These are phyloP conservation scores for Paecilomyces dactylethromorphus DNA, from an alignment of 2,329 filamentous ascomycete species.

Conservation along the genomic window DNA sequence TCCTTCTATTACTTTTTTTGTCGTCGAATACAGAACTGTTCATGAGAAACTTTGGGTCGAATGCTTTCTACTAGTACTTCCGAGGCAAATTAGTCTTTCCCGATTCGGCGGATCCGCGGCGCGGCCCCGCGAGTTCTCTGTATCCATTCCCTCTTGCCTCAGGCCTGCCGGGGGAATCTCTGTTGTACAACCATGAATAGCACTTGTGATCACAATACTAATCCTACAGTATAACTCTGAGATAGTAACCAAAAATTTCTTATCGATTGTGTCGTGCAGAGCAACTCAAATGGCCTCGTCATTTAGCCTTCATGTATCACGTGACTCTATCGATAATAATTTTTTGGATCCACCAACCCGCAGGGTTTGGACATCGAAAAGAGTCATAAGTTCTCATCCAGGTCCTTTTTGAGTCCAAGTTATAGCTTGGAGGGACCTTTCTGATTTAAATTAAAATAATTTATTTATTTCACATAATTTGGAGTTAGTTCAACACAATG, in stretches of 20 bases:
- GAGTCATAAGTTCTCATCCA: neutral
- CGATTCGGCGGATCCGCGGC: neutral
- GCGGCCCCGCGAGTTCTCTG: neutral
- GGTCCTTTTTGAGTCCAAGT: neutral
- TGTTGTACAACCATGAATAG: neutral
- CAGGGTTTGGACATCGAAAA: neutral
- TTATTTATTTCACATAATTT: neutral
- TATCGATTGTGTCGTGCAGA: neutral
- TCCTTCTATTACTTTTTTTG: neutral
- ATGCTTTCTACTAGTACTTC: neutral
- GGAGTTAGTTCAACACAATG: constrained; percentile 15
- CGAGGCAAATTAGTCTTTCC: neutral
- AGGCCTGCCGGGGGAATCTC: neutral
- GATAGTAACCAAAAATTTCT: neutral
- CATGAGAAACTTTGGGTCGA: neutral
- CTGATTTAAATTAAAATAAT: neutral
- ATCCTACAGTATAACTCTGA: too few species aligned
- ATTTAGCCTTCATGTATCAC: neutral
- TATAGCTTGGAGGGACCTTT: neutral
- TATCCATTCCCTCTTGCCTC: too few species aligned
- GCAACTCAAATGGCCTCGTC: neutral
- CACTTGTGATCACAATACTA: too few species aligned
- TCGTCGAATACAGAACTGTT: neutral
- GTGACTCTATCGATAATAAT: neutral
- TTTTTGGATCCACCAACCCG: neutral